Base-by-base conservation (phyloP, 495 filamentous ascomycete genomes). In the Talaromyces thailandensis region DNA sequence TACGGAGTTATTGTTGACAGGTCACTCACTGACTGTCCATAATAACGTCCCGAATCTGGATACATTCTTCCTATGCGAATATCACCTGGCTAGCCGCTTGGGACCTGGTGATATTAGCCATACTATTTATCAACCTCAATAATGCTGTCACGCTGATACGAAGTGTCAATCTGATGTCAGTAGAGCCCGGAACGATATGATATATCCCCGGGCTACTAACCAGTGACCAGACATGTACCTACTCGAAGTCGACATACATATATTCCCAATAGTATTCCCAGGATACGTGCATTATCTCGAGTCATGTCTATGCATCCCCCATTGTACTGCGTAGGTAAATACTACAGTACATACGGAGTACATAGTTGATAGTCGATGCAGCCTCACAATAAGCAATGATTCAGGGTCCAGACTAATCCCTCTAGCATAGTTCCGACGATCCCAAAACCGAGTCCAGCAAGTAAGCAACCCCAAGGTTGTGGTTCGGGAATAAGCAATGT, bases 401-500 rank as follows among this genome's bases (percentile, higher is more conserved):
- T 28, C 50, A 53, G 50, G 50, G 50, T 53, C 50, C 21, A 53
- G 50, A 53, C 50, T 53, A 53, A 23, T 7, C 7, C 0, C n/a
- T 14, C 24, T 55, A 55, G 24, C 48, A 23, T 52, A 23, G 18
- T 14, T 52, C 48, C 24, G 23, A 14, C 23, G 51, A 26, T 14
- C 26, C 23, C 23, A 55, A 28, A 55, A 28, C 23, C 6, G 51
- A 26, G 51, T 55, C 16, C 14, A 23, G 7, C 2, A 2, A 3
- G 2, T 14, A 50, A 14, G n/a, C n/a, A 14, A 11, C 18, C 24
- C 48, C 51, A 28, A 26, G 51, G 51, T 23, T 14, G 26, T 55
- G 51, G 51, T 55, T 55, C 51, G 51, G 51, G 51, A 55, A 55
- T 55, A 55, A 55, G 51, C 51, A 55, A 55, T 26, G 51, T 55